Evolutionary conservation across 2,329 filamentous ascomycete genomes (phyloP), one percentile per base, ranked within the genome.

Genomic region (Diaporthe nobilis): DNA sequence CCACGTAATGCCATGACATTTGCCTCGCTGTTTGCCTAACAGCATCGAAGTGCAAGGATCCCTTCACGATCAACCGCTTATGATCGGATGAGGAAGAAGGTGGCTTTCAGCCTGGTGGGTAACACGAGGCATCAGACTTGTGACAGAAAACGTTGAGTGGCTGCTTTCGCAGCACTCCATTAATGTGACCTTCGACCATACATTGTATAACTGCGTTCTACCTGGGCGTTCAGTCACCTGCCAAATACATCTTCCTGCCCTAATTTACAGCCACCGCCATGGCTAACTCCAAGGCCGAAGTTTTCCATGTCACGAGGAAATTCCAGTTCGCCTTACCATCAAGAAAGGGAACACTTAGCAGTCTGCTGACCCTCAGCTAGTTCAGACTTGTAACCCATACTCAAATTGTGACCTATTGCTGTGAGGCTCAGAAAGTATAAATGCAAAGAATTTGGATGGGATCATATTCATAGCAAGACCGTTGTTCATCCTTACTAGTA

Each of bases 141-240:
- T 55, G 51, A 4, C 51, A 55, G 51, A 31, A 55, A 55, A 1
- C 25, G 51, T 55, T 55, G 51, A 28, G 25, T 31, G 51, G 51
- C 13, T 17, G 12, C n/a, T 17, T 1, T 55, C 3, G n/a, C 25
- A 31, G n/a, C 1, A 0, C 5, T 9, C 13, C 25, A 15, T 55
- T 0, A 8, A 8, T 6, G 13, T 55, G 51, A 31, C 1, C 25
- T 55, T 28, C 25, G 1, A 13, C 28, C 53, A 10, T 28, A 31
- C 1, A 9, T 57, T 31, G 53, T 31, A 20, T 31, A 4, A 57
- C 7, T 31, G 2, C n/a, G 6, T 31, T 31, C 17, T 31, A 4
- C 53, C 25, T 9, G 25, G 28, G 0, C 28, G 3, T 57, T 7
- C 3, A 0, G 22, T 31, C 0, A 0, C 2, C n/a, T 4, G n/a